These are phyloP conservation scores for Petunia axillaris DNA, from an alignment of 257 asterid genomes.

Conservation along the genomic window DNA sequence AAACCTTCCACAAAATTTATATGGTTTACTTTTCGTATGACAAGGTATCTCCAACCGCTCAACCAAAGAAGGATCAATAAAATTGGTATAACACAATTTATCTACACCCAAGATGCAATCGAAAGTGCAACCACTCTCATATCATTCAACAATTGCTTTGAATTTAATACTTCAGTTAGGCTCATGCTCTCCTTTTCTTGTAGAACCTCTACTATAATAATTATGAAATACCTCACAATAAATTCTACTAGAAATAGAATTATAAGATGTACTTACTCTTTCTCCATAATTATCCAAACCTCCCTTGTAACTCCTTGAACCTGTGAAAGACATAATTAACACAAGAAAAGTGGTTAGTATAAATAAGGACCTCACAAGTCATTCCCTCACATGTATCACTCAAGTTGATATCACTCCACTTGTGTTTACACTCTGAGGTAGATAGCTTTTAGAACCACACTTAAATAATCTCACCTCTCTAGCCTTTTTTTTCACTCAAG, in stretches of 20 bases:
- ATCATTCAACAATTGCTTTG: background rate
- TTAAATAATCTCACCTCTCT: no score
- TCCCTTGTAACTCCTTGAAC: background rate
- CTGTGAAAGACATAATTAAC: background rate
- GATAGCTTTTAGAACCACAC: no score
- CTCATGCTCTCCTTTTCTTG: background rate
- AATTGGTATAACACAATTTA: no score
- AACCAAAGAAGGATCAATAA: no score
- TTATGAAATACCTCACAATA: background rate
- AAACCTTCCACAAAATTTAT: background rate
- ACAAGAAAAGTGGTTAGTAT: background rate
- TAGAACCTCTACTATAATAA: background rate
- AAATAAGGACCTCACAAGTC: no score
- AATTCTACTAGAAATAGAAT: background rate
- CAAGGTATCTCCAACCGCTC: background rate
- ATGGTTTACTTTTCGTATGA: background rate
- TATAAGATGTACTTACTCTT: background rate
- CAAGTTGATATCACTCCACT: no score
- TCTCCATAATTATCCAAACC: background rate
- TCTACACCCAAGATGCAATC: background rate
- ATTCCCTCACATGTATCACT: no score
- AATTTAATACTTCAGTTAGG: no score
- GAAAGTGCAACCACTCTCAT: background rate
- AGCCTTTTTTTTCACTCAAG: no score
- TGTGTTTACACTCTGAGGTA: no score